Base-by-base conservation (phyloP, 768 basidiomycete genomes). In the Mycena vitilis region DNA sequence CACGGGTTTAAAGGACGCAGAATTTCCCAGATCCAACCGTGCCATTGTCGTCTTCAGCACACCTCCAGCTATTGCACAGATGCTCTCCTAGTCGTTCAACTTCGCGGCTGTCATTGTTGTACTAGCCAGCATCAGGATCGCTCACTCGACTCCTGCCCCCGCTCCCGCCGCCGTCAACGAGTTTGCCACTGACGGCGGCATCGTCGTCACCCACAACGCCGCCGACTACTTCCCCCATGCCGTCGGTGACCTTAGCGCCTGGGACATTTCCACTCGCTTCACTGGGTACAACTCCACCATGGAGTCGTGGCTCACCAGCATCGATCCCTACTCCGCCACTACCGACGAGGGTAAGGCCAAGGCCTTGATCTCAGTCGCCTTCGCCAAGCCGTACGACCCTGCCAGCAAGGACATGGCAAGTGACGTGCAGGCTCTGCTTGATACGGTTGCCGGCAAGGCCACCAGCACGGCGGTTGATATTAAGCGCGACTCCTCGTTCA, bases 101-200 rank as follows among this genome's bases (percentile, higher is more conserved):
- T 60, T 60, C 47, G 59, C 59, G 47, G 59, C 59, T 49, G 36
- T 60, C 59, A 38, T 60, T 34, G 30, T 60, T 37, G 47, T 25
- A 60, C 59, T 60, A 45, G 59, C 59, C 59, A 60, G 59, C 59
- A 45, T 48, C 59, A 47, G 59, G 49, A 36, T 49, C 59, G 47
- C 59, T 60, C 30, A 49, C 59, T 34, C 59, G 34, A 60, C 18
- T 58, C 57, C 57, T 58, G 2, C 57, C 47, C 59, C 59, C 59
- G 47, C 59, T 22, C 49, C 11, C 49, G 49, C 4, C 55, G 34
- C 59, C 45, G 59, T 60, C 59, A 49, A 48, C 20, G 30, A 60
- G 47, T 60, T 60, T 49, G 59, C 59, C 59, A 60, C 59, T 49
- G 59, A 60, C 47, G 59, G 59, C 59, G 59, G 59, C 59, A 49